phyloP scores from a whole-genome alignment of 257 asterid species.

The Plantago elongata region DNA sequence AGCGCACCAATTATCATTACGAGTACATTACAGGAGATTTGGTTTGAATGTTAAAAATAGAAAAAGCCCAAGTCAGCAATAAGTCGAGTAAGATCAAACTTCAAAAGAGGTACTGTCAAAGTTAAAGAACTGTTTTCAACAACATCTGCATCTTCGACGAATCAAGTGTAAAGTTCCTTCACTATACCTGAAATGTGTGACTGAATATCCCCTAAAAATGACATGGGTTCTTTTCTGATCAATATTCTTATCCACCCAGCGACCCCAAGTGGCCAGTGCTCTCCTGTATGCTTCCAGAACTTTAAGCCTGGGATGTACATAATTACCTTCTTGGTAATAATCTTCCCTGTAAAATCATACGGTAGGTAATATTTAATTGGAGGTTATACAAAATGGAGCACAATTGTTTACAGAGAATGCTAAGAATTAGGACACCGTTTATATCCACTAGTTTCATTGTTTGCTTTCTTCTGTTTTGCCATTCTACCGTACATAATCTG shows the following conservation, averaged over 20 bases:
- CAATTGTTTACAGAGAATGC: neutral
- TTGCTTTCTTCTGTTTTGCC: too few species aligned
- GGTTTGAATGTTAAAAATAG: too few species aligned
- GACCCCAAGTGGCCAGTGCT: constrained; percentile 77
- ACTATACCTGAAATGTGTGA: constrained; percentile 84
- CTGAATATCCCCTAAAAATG: constrained; percentile 82
- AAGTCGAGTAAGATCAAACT: neutral
- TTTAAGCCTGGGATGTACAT: constrained; percentile 64
- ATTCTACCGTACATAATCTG: too few species aligned
- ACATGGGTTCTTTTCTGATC: constrained; percentile 51
- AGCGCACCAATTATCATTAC: too few species aligned
- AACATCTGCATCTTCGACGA: too few species aligned
- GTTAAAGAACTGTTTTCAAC: neutral
- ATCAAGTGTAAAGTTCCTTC: neutral
- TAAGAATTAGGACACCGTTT: neutral
- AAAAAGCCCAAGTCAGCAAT: too few species aligned
- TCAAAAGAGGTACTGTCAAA: neutral
- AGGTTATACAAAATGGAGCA: neutral
- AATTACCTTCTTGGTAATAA: constrained; percentile 89
- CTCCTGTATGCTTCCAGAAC: constrained; percentile 85
- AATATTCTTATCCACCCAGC: constrained; percentile 75
- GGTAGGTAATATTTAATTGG: neutral
- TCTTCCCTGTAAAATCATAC: constrained; percentile 51
- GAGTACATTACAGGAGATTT: too few species aligned
- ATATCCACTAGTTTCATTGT: too few species aligned